These are phyloP conservation scores for Trichoderma guizhouense DNA, from an alignment of 2,329 filamentous ascomycete genomes.

Conservation along the genomic window DNA sequence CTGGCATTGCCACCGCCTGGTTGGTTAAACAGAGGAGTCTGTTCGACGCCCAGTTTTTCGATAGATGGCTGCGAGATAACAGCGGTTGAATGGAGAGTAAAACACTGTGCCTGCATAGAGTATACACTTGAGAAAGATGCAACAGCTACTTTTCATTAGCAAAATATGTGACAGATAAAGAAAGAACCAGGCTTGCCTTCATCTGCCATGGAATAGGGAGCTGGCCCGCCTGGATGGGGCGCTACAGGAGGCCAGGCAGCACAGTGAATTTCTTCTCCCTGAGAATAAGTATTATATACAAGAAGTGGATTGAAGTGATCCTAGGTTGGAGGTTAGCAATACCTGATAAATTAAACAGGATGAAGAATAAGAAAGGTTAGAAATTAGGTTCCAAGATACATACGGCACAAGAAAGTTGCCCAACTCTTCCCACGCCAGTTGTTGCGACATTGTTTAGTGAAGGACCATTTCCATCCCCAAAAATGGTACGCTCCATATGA, in stretches of 20 bases:
- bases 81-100: neutral
- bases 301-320: neutral
- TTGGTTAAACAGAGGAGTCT: neutral
- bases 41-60: neutral
- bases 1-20: neutral
- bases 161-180: neutral
- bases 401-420: neutral
- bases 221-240: neutral
- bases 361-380: neutral
- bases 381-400: neutral
- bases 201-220: neutral
- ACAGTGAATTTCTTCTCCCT: neutral
- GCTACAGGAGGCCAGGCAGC: neutral
- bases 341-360: fast-evolving
- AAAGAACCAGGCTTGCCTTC: neutral
- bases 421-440: neutral
- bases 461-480: neutral
- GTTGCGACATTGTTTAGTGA: neutral
- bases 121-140: neutral
- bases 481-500: neutral
- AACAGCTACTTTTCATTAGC: neutral
- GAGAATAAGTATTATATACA: neutral
- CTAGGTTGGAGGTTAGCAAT: neutral
- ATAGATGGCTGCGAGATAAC: neutral
- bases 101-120: neutral